Evolutionary conservation across 345 rosid species (phyloP).

Genomic region (Salix arbutifolia): DNA sequence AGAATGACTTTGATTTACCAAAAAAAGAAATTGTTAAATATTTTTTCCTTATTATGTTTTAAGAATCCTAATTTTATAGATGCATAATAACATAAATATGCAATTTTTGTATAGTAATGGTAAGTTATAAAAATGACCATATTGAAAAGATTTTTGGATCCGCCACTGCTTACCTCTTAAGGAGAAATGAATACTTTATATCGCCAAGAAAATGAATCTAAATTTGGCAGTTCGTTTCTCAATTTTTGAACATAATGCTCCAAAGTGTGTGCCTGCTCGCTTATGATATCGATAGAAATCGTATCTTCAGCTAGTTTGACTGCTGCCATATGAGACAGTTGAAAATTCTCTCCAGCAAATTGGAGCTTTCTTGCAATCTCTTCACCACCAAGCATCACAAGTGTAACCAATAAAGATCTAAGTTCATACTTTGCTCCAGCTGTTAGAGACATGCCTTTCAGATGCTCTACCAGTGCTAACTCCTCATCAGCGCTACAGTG

Average conservation of each 20-base stretch:
- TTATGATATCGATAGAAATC: constrained; percentile 41
- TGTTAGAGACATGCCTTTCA: constrained; percentile 74
- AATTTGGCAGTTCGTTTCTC: constrained; percentile 35
- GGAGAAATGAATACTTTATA: constrained; percentile 59
- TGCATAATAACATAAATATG: too few species aligned
- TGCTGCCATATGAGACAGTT: constrained; percentile 72
- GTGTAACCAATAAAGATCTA: constrained; percentile 62
- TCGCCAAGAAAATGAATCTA: constrained; percentile 70
- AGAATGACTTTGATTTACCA: too few species aligned
- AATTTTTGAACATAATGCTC: constrained; percentile 44
- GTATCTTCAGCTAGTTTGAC: constrained; percentile 78
- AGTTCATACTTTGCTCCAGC: constrained; percentile 74
- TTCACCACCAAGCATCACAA: constrained; percentile 64
- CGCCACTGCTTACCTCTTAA: constrained; percentile 19
- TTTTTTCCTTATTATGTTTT: too few species aligned
- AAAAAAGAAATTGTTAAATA: too few species aligned
- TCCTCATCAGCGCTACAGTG: constrained; percentile 83
- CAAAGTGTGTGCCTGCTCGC: constrained; percentile 55
- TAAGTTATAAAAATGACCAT: too few species aligned
- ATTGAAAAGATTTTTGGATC: too few species aligned
- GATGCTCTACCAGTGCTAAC: constrained; percentile 86
- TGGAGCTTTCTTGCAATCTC: constrained; percentile 73
- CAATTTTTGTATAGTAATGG: too few species aligned
- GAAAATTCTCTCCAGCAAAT: constrained; percentile 61
- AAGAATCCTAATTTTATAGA: too few species aligned